Base-by-base conservation (phyloP, 306 rosid genomes). In the Lathyrus aphaca region DNA sequence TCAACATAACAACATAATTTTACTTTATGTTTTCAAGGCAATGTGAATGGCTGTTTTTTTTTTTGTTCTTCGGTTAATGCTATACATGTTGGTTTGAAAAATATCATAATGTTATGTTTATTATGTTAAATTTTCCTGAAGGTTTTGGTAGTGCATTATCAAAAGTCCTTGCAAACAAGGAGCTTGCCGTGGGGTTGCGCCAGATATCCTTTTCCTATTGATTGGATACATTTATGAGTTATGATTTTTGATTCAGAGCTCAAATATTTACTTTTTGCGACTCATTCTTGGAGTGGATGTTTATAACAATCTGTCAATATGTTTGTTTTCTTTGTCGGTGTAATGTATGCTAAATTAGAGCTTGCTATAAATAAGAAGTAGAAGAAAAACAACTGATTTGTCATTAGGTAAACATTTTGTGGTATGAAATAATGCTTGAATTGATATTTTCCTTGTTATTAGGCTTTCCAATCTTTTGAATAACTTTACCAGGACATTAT, bases 111-210 rank as follows among this genome's bases (percentile, higher is more conserved):
- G 23, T 79, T 76, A 23, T 43, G 76, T 80, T 77, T 73, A 35
- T 35, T 7, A 72, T 74, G 23, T 79, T 76, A 15, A 48, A 79
- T 79, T 77, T 73, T 19, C 21, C 21, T 82, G 53, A 75, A 90
- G 98, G 98, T 81, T 90, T 94, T 75, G 97, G 98, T 54, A 81
- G 87, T 84, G 98, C 97, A 19, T 74, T 94, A 57, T 84, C 92
- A 42, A 88, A 90, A 85, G 90, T 90, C 61, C 80, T 89, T 45
- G 86, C 95, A 68, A 88, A 91, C 78, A 84, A 77, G 91, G 97
- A 94, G 81, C 82, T 85, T 46, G 76, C 81, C 0, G 42, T 87
- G 30, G 97, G 97, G 25, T 65, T 90, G 86, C 96, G 98, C 48
- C 98, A 94, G 86, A 94, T 94, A 94, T 94, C 98, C 98, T 90